Evolutionary conservation across 176 grass and related monocot genomes (phyloP).

Genomic region (Cenchrus americanus): DNA sequence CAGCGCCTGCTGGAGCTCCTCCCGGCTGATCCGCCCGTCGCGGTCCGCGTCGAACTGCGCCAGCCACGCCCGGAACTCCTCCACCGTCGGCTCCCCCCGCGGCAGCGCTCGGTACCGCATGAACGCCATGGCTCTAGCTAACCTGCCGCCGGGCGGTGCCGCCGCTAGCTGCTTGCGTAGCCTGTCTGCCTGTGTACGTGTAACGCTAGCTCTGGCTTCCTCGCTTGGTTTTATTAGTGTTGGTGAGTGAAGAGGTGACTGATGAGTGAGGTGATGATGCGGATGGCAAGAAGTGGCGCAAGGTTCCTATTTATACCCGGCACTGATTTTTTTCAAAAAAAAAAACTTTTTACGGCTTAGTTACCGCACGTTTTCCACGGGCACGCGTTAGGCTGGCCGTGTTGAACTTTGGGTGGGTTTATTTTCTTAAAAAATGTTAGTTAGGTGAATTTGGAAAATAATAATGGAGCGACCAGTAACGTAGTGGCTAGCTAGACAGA

Average conservation of each 20-base stretch:
- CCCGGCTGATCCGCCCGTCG: conserved; percentile 64
- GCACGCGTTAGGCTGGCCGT: neutral
- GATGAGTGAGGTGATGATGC: neutral
- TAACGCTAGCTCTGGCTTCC: too few species aligned
- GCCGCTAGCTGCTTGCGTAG: too few species aligned
- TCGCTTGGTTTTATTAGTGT: too few species aligned
- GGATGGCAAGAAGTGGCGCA: neutral
- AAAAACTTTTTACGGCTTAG: neutral
- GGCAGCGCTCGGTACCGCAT: conserved; percentile 49
- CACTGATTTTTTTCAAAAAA: neutral
- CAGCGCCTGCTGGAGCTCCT: conserved; percentile 68
- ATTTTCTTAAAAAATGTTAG: neutral
- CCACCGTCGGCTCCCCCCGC: conserved; percentile 64
- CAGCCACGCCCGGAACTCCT: conserved; percentile 79
- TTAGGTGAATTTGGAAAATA: neutral
- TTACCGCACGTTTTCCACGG: conserved; percentile 30
- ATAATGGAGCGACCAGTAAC: neutral
- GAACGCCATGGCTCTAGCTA: conserved; percentile 53
- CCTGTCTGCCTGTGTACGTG: neutral
- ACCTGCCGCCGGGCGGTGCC: neutral
- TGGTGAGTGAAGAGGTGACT: neutral
- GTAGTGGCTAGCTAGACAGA: conserved; percentile 1
- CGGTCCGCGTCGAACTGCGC: conserved; percentile 69
- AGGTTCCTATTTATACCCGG: conserved; percentile 9
- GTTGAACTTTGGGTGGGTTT: neutral